Evolutionary conservation across 371 early-diverging fungal genomes (phyloP), one percentile per base, ranked within the genome.

Genomic region (Mycotypha africana): DNA sequence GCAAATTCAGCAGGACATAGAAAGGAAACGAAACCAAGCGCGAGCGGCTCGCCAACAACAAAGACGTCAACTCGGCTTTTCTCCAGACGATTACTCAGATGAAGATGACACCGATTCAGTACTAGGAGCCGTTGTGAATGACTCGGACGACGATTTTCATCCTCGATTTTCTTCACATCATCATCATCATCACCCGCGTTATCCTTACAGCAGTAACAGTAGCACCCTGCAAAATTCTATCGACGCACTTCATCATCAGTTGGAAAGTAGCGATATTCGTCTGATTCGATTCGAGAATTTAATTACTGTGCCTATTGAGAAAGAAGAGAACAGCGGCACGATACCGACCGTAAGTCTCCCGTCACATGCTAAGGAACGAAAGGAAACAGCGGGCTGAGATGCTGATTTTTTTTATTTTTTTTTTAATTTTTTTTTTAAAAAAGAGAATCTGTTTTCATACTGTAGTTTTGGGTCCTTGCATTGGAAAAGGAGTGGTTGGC

Each of bases 1-100:
- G 24, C 74, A 74, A 37, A 79, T 82, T 22, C 68, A 75, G 16
- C 72, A 79, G 45, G 83, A 80, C 26, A 55, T 66, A n/a, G 52
- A 69, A 31, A 45, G 74, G 2, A 73, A 73, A 51, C 42, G 57
- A 17, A 62, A 64, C 14, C 69, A 73, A 30, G 74, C 74, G 15
- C 55, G 64, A 35, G 62, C 45, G 1, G 61, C 58, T 7, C 51
- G 58, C 31, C 49, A 58, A 28, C 51, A 64, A 28, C 45, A 50
- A 17, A 57, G 64, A 15, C 62, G 66, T 22, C 56, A 60, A 19
- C 37, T 64, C 10, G 74, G 70, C 0, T 73, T 66, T 36, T 35
- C 54, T 7, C 51, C 56, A 34, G 55, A 40, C 6, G 65, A 61
- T 19, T 35, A 44, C 2, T 47, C 54, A 16, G 60, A 40, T 0